These are phyloP conservation scores for Athelia psychrophila DNA, from an alignment of 1,284 basidiomycete species.

Conservation along the genomic window DNA sequence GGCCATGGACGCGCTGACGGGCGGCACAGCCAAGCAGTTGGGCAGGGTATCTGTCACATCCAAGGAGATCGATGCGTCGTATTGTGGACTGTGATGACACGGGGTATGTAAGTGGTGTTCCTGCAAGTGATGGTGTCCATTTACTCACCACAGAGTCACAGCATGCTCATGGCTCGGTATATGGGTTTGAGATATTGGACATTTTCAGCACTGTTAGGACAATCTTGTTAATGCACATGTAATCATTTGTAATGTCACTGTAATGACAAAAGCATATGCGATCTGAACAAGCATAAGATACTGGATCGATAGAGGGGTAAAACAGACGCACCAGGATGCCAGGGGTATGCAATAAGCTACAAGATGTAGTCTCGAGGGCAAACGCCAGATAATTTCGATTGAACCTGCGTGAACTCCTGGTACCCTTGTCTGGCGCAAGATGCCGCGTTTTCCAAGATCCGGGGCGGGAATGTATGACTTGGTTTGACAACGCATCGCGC, in stretches of 20 bases:
- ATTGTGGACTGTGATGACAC: constrained; percentile 13
- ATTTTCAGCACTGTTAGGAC: background rate
- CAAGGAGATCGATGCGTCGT: constrained; percentile 8
- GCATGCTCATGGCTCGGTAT: too few species aligned
- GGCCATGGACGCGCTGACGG: constrained; percentile 16
- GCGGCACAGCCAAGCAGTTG: constrained; percentile 10
- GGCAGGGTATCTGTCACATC: constrained; percentile 11
- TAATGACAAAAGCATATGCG: background rate
- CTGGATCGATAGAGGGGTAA: too few species aligned
- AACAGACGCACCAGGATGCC: too few species aligned
- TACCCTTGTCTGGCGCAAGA: too few species aligned
- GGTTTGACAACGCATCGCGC: too few species aligned
- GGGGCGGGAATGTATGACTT: too few species aligned
- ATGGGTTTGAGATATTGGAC: background rate
- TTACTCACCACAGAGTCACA: background rate
- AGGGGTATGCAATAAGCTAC: too few species aligned
- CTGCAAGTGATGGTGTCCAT: background rate
- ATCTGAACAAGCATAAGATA: too few species aligned
- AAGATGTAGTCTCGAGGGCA: too few species aligned
- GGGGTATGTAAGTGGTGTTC: background rate
- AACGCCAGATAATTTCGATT: too few species aligned
- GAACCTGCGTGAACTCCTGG: too few species aligned
- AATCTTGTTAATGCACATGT: background rate
- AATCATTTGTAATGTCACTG: background rate
- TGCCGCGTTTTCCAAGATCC: too few species aligned